Conservation (phyloP, 768 basidiomycete genomes). For the Artomyces pyxidatus region DNA sequence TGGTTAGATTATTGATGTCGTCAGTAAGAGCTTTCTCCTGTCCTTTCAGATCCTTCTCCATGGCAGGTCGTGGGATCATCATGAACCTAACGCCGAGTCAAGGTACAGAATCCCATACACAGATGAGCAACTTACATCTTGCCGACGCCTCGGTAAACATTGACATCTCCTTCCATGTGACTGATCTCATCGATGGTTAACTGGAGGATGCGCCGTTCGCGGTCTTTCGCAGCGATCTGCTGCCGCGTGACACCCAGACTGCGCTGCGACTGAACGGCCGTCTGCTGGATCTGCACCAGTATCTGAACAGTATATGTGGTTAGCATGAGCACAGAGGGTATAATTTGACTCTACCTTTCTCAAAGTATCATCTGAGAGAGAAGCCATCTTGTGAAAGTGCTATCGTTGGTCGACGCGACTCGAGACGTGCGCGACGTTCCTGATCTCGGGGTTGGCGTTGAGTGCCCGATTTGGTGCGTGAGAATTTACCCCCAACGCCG, state of each 20-base stretch:
- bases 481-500: not conserved
- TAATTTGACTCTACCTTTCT: constrained; percentile 45
- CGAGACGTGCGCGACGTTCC: not conserved
- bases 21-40: constrained; percentile 82
- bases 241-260: constrained; percentile 66
- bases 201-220: constrained; percentile 84
- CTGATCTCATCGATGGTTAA: constrained; percentile 81
- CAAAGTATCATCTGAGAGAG: constrained; percentile 62
- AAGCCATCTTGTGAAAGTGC: constrained; percentile 20
- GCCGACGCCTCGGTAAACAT: constrained; percentile 90
- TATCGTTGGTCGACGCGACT: not conserved
- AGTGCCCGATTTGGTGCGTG: constrained; percentile 2
- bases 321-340: not conserved
- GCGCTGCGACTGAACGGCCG: constrained; percentile 78
- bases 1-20: constrained; percentile 72
- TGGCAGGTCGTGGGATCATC: constrained; percentile 69
- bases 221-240: constrained; percentile 74
- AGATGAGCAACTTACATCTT: constrained; percentile 58
- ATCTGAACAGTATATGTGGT: constrained; percentile 45
- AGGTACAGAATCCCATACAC: not conserved
- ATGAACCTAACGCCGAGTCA: constrained; percentile 61
- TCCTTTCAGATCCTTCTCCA: constrained; percentile 66
- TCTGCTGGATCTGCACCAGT: constrained; percentile 86
- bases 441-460: not conserved
- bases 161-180: constrained; percentile 61